Conservation (phyloP, 2,329 filamentous ascomycete genomes). For the Neonectria magnoliae region DNA sequence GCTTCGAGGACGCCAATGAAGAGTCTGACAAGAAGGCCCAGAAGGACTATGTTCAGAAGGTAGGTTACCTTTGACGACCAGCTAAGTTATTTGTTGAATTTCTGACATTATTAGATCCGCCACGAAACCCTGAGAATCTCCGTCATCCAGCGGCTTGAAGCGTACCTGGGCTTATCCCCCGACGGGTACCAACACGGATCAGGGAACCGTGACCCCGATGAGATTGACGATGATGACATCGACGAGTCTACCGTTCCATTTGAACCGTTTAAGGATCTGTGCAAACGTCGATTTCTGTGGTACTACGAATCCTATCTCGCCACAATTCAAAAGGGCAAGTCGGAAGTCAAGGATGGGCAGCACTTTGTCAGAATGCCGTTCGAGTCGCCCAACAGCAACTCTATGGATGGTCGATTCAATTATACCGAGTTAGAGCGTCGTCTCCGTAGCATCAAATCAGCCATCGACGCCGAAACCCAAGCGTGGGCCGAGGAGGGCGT, state of each 20-base stretch:
- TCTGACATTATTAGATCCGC: slow-evolving; percentile 70
- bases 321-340: slow-evolving; percentile 72
- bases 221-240: slow-evolving; percentile 59
- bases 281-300: slow-evolving; percentile 94
- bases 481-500: slow-evolving; percentile 78
- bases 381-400: slow-evolving; percentile 74
- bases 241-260: slow-evolving; percentile 70
- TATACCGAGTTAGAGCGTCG: slow-evolving; percentile 79
- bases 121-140: slow-evolving; percentile 91
- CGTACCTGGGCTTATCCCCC: slow-evolving; percentile 73
- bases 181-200: slow-evolving; percentile 53
- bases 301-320: slow-evolving; percentile 90
- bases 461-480: slow-evolving; percentile 76
- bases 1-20: slow-evolving; percentile 81
- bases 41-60: slow-evolving; percentile 81
- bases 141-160: slow-evolving; percentile 86
- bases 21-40: slow-evolving; percentile 77
- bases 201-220: slow-evolving; percentile 50
- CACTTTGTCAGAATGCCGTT: slow-evolving; percentile 88
- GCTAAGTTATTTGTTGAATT: not conserved
- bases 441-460: slow-evolving; percentile 73
- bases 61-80: slow-evolving; percentile 44
- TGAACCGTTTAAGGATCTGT: slow-evolving; percentile 89
- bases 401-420: slow-evolving; percentile 87
- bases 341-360: slow-evolving; percentile 70